These are phyloP conservation scores for Phaffia tasmanica DNA, from an alignment of 768 basidiomycete genomes.

Conservation along the genomic window DNA sequence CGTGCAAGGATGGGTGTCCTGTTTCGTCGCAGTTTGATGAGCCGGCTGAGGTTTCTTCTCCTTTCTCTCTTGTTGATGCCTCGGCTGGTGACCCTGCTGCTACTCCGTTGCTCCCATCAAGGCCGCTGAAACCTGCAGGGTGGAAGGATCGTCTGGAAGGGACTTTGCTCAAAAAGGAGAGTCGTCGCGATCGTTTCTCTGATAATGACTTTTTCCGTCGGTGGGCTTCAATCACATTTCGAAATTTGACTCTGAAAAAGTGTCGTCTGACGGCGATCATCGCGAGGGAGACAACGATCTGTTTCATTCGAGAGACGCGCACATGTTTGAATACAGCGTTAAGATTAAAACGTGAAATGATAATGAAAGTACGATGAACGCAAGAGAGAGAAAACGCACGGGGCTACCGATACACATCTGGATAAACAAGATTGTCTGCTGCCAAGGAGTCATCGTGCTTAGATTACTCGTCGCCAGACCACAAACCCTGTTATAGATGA, in stretches of 20 bases:
- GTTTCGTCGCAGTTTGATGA: not conserved
- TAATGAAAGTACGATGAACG: not conserved
- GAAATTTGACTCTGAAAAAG: constrained; percentile 61
- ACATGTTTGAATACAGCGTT: not conserved
- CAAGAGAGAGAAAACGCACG: constrained; percentile 17
- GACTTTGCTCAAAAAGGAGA: constrained; percentile 27
- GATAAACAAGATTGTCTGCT: constrained; percentile 45
- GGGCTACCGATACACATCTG: constrained; percentile 49
- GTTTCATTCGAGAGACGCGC: constrained; percentile 12
- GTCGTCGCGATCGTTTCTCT: constrained; percentile 4
- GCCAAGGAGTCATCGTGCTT: constrained; percentile 34
- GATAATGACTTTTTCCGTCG: constrained; percentile 4
- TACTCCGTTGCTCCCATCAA: constrained; percentile 12
- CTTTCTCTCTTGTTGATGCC: not conserved
- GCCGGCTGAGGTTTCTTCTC: not conserved
- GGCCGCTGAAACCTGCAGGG: constrained; percentile 27
- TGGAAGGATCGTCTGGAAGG: constrained; percentile 29
- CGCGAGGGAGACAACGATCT: constrained; percentile 42
- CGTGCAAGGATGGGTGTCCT: too few species aligned
- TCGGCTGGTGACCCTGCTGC: not conserved
- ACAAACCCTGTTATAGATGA: constrained; percentile 42
- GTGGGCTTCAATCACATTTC: constrained; percentile 47
- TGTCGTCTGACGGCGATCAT: constrained; percentile 64
- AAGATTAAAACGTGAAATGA: not conserved
- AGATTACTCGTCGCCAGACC: constrained; percentile 39